A percentile compares a stretch with the other conserved stretches of the same genome.
Conservation (phyloP, 2,329 filamentous ascomycete genomes). For the Exophiala sp. region DNA sequence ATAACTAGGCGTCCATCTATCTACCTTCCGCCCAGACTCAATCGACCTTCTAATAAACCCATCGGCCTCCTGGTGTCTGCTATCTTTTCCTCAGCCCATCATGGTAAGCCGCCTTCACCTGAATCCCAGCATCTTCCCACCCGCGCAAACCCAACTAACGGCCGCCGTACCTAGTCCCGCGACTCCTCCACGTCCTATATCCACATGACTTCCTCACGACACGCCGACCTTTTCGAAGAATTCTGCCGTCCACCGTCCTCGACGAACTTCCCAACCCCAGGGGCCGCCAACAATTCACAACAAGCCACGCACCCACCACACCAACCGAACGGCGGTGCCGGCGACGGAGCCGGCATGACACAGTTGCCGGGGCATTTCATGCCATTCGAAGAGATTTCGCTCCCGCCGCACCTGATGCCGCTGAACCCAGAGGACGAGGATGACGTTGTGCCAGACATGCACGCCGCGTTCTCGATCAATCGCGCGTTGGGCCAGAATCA, state of each 20-base stretch:
- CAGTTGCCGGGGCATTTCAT: constrained; percentile 38
- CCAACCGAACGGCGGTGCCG: constrained; percentile 4
- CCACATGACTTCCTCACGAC: constrained; percentile 45
- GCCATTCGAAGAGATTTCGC: constrained; percentile 56
- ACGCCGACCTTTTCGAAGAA: constrained; percentile 48
- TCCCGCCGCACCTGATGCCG: constrained; percentile 56
- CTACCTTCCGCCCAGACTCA: too few species aligned
- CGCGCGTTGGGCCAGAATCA: constrained; percentile 52
- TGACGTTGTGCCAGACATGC: constrained; percentile 61
- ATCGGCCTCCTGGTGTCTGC: too few species aligned
- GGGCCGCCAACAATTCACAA: neutral
- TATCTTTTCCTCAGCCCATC: too few species aligned
- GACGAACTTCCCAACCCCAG: constrained; percentile 12
- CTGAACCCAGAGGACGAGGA: constrained; percentile 62
- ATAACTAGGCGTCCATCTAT: too few species aligned
- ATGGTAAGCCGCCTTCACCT: too few species aligned
- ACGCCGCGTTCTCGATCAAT: constrained; percentile 61
- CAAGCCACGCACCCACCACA: constrained; percentile 11
- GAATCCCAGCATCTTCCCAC: too few species aligned
- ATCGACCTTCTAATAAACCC: too few species aligned
- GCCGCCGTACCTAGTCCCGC: constrained; percentile 42
- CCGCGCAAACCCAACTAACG: neutral
- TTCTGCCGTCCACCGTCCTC: constrained; percentile 41
- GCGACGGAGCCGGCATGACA: constrained; percentile 22
- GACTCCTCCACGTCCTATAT: constrained; percentile 46